Percentiles rank a stretch among this genome's conserved stretches.
phyloP scores from a whole-genome alignment of 495 filamentous ascomycete species.

The Aspergillus conjunctus region DNA sequence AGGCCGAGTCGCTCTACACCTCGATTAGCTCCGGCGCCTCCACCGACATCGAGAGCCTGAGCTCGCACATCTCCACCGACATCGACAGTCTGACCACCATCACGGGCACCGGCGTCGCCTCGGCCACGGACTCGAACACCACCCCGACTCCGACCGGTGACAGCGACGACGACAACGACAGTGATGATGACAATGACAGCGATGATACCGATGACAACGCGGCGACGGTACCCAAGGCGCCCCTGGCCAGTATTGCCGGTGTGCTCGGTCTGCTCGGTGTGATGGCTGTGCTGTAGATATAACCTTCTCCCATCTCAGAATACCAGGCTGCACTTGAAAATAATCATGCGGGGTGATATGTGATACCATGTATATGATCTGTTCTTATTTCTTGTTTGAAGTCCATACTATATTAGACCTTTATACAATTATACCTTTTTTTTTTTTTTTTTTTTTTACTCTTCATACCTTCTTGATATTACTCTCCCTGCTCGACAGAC shows the following conservation, averaged over 20 bases:
- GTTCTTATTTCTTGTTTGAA: too few species aligned
- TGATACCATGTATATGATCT: too few species aligned
- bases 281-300: conserved; percentile 42
- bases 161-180: neutral
- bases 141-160: neutral
- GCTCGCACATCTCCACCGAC: conserved; percentile 11
- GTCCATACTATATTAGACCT: too few species aligned
- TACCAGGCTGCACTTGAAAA: too few species aligned
- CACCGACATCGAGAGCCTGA: conserved; percentile 23
- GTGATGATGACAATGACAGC: too few species aligned
- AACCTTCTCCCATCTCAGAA: too few species aligned
- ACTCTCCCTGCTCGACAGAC: neutral
- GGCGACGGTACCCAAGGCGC: conserved; percentile 22
- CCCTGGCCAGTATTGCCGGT: conserved; percentile 31
- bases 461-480: neutral
- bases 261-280: conserved; percentile 40
- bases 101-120: conserved; percentile 14
- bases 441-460: neutral
- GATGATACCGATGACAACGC: conserved; percentile 4
- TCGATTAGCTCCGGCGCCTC: conserved; percentile 11
- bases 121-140: conserved; percentile 14
- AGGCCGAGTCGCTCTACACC: conserved; percentile 27
- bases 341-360: too few species aligned
- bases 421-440: too few species aligned
- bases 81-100: conserved; percentile 7